Conservation (phyloP, 129 eudicot species). For the Lonicera japonica region DNA sequence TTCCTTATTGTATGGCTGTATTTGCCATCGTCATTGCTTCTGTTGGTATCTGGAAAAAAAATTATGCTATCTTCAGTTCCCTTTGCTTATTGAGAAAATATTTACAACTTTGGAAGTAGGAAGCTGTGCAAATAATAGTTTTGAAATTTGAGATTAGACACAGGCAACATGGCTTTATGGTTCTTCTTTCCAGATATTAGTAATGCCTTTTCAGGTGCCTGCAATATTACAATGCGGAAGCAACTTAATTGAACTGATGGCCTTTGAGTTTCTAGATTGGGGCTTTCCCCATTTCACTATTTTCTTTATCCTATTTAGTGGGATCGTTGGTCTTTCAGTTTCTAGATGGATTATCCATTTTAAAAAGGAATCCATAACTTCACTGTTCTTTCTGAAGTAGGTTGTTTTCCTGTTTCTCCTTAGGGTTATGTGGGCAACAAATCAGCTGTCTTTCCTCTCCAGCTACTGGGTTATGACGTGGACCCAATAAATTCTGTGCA, state of each 20-base stretch:
- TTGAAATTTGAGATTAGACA: no score
- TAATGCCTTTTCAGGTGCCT: background rate
- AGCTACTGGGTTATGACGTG: conserved; percentile 87
- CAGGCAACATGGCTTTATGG: no score
- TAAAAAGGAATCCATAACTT: background rate
- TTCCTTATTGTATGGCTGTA: background rate
- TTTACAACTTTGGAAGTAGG: no score
- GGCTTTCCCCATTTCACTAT: background rate
- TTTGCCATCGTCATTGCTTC: background rate
- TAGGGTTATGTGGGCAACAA: conserved; percentile 98
- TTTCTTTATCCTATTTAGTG: background rate
- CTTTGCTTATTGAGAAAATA: no score
- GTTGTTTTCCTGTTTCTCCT: conserved; percentile 7
- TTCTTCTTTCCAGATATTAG: background rate
- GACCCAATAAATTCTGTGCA: conserved; percentile 97
- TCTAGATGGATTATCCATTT: background rate
- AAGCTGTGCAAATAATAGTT: no score
- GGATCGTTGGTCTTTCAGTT: background rate
- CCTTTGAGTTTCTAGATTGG: background rate
- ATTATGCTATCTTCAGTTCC: background rate
- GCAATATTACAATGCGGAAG: background rate
- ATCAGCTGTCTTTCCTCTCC: conserved; percentile 95
- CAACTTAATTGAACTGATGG: background rate
- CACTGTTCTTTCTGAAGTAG: background rate
- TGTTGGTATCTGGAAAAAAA: background rate